Evolutionary conservation across 352 stramenopile species (phyloP).

Genomic region (Phytophthora europaea): DNA sequence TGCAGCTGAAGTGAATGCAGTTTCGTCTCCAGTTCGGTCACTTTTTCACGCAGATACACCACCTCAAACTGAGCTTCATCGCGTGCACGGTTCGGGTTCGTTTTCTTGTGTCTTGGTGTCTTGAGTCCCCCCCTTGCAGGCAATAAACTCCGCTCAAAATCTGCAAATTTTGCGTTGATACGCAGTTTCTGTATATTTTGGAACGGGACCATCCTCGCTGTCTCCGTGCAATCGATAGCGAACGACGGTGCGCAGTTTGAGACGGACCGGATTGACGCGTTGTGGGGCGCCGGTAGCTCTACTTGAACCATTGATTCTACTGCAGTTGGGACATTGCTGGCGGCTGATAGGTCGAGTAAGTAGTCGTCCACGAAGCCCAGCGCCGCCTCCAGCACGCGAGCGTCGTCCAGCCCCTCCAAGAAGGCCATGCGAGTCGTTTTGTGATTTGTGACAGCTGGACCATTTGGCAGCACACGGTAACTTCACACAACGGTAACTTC

Average conservation of each 20-base stretch:
- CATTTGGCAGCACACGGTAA: background rate
- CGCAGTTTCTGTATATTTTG: background rate
- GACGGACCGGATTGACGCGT: background rate
- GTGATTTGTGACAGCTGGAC: constrained; percentile 1
- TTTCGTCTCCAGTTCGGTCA: constrained; percentile 53
- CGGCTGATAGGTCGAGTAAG: background rate
- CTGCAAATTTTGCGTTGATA: constrained; percentile 1
- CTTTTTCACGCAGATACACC: constrained; percentile 69
- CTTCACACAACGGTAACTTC: background rate
- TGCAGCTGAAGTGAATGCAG: constrained; percentile 38
- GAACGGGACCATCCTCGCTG: constrained; percentile 1
- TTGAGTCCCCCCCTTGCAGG: background rate
- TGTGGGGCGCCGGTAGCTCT: background rate
- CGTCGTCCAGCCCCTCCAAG: constrained; percentile 9
- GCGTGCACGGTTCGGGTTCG: constrained; percentile 25
- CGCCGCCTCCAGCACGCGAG: constrained; percentile 16
- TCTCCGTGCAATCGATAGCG: background rate
- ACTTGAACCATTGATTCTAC: background rate
- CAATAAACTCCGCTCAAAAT: background rate
- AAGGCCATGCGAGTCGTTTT: constrained; percentile 15
- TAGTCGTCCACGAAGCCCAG: constrained; percentile 19
- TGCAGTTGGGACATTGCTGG: background rate
- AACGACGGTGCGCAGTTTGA: constrained; percentile 6
- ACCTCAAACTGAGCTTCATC: constrained; percentile 63
- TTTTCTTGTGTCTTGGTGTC: constrained; percentile 1